Evolutionary conservation across 495 filamentous ascomycete genomes (phyloP).

Genomic region (Hypoxylon crocopeplum): DNA sequence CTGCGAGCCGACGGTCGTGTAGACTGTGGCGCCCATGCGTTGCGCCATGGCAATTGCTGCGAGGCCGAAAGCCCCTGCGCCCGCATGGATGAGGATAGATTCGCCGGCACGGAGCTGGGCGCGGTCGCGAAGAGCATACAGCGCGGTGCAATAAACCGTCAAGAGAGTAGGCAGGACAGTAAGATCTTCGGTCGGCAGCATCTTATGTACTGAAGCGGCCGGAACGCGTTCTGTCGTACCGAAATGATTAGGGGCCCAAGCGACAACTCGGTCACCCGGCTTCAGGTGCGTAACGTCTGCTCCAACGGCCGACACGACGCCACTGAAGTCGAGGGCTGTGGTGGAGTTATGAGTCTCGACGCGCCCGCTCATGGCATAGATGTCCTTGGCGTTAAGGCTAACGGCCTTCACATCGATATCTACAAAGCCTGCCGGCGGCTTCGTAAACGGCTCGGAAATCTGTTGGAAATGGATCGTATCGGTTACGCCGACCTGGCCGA

Average conservation of each 20-base stretch:
- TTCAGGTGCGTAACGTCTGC: constrained; percentile 4
- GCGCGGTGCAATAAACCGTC: constrained; percentile 56
- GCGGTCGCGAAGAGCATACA: constrained; percentile 49
- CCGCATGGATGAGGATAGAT: constrained; percentile 61
- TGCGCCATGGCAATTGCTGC: constrained; percentile 57
- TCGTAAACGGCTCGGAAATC: neutral
- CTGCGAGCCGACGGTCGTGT: constrained; percentile 53
- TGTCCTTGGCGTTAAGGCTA: constrained; percentile 49
- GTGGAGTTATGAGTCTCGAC: constrained; percentile 11
- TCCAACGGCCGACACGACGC: constrained; percentile 12
- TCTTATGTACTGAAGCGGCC: constrained; percentile 35
- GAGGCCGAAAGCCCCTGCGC: constrained; percentile 57
- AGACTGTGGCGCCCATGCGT: constrained; percentile 55
- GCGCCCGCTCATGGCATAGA: constrained; percentile 22
- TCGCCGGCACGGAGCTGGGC: constrained; percentile 49
- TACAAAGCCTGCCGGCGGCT: constrained; percentile 32
- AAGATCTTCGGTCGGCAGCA: constrained; percentile 32
- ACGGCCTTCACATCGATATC: constrained; percentile 45
- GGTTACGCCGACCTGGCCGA: constrained; percentile 7
- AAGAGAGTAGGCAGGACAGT: constrained; percentile 44
- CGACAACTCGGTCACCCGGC: constrained; percentile 48
- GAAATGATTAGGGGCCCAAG: constrained; percentile 38
- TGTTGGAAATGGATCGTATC: constrained; percentile 24
- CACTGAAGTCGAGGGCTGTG: constrained; percentile 14
- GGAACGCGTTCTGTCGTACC: constrained; percentile 40